phyloP scores from a whole-genome alignment of 495 filamentous ascomycete species.

The Glarea lozoyensis region DNA sequence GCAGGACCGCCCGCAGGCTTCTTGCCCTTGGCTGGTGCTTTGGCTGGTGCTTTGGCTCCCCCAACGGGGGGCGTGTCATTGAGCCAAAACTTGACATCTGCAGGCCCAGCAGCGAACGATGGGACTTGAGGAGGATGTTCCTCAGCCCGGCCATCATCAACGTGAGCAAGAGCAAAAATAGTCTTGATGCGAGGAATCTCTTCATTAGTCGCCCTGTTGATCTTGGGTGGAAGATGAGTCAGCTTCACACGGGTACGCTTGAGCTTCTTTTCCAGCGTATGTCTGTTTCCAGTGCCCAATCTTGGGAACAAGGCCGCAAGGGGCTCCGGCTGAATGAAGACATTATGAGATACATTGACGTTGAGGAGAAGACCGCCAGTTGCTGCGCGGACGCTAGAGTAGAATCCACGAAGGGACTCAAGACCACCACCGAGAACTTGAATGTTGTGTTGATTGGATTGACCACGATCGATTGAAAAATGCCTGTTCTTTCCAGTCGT shows the following conservation, averaged over 20 bases:
- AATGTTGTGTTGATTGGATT: constrained; percentile 9
- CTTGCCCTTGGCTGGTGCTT: constrained; percentile 11
- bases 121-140: constrained; percentile 30
- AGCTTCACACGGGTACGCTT: constrained; percentile 31
- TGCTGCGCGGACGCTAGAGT: constrained; percentile 56
- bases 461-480: constrained; percentile 27
- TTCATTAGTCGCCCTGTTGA: constrained; percentile 26
- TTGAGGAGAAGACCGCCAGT: constrained; percentile 58
- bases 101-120: constrained; percentile 34
- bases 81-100: constrained; percentile 41
- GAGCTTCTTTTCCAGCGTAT: constrained; percentile 29
- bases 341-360: constrained; percentile 40
- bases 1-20: constrained; percentile 7
- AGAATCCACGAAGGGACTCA: constrained; percentile 53
- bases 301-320: constrained; percentile 9
- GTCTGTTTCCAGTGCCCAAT: constrained; percentile 11
- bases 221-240: constrained; percentile 34
- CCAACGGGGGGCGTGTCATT: constrained; percentile 6
- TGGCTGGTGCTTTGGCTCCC: neutral
- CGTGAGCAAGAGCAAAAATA: constrained; percentile 38
- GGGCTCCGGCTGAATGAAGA: constrained; percentile 29
- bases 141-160: constrained; percentile 9
- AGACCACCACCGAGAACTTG: constrained; percentile 29
- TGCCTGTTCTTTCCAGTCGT: constrained; percentile 30
- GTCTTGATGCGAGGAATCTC: constrained; percentile 30